Evolutionary conservation across 768 basidiomycete genomes (phyloP).

Genomic region (Pilatotrama ljubarskyi): DNA sequence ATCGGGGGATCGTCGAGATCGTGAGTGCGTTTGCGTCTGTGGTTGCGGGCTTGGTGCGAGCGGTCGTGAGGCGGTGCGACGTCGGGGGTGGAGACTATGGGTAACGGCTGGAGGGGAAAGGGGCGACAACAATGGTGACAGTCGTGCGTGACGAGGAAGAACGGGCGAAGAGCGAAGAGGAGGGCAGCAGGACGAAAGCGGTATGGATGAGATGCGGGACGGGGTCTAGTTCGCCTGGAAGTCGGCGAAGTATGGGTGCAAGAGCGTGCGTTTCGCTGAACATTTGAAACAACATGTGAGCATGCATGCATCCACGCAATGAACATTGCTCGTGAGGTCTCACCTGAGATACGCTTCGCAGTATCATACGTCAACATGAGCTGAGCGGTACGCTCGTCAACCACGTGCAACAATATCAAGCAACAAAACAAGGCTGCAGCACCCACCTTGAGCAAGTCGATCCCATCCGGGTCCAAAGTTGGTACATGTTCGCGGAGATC

Average conservation of each 20-base stretch:
- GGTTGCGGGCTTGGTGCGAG: too few relatives aligned
- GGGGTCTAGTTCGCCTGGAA: constrained; percentile 31
- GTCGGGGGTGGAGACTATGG: too few relatives aligned
- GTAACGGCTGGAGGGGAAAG: too few relatives aligned
- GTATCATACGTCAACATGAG: constrained; percentile 76
- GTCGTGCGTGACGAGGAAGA: background rate
- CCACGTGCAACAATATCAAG: background rate
- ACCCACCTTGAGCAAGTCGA: constrained; percentile 75
- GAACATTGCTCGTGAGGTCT: constrained; percentile 23
- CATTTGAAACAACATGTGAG: background rate
- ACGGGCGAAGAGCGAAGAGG: background rate
- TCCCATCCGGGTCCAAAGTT: constrained; percentile 71
- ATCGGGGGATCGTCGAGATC: too few relatives aligned
- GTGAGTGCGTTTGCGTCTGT: too few relatives aligned
- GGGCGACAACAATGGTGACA: background rate
- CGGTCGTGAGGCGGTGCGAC: too few relatives aligned
- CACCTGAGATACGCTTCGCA: constrained; percentile 89
- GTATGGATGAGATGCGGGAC: background rate
- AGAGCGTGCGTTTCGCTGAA: constrained; percentile 57
- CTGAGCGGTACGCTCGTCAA: constrained; percentile 15
- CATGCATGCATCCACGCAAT: background rate
- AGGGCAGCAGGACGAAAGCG: background rate
- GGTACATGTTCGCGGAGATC: constrained; percentile 69
- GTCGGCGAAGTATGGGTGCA: constrained; percentile 54
- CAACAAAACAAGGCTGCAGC: too few relatives aligned